A percentile compares a stretch with the other conserved stretches of the same genome.
These are phyloP conservation scores for Bromus sterilis DNA, from an alignment of 176 grass and related monocot genomes.

Conservation along the genomic window DNA sequence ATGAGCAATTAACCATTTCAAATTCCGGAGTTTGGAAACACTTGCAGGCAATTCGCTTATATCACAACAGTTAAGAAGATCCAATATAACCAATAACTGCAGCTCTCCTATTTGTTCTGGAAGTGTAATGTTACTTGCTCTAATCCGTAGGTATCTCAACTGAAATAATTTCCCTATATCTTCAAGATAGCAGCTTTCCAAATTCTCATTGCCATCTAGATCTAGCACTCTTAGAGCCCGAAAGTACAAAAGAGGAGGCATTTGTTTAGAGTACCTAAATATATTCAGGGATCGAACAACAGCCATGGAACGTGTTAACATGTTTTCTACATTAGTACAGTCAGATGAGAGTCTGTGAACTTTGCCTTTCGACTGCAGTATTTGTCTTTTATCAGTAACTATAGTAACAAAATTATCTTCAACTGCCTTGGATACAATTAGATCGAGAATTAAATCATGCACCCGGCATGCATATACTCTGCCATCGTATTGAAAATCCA, in stretches of 20 bases:
- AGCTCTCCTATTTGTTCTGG: constrained; percentile 35
- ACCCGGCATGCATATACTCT: constrained; percentile 15
- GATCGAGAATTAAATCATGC: constrained; percentile 46
- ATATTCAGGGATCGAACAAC: constrained; percentile 30
- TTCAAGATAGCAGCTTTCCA: constrained; percentile 28
- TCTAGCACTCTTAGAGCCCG: constrained; percentile 25
- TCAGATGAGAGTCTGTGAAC: constrained; percentile 30
- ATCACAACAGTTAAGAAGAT: constrained; percentile 7
- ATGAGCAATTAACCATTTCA: constrained; percentile 27
- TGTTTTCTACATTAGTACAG: not conserved
- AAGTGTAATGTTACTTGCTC: constrained; percentile 19
- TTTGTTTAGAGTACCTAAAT: constrained; percentile 17
- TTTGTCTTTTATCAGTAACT: not conserved
- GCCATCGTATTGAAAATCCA: constrained; percentile 13
- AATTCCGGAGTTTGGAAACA: not conserved
- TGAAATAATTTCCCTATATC: constrained; percentile 22
- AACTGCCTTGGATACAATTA: constrained; percentile 30
- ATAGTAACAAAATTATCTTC: constrained; percentile 32
- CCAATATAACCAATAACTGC: constrained; percentile 15
- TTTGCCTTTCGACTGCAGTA: not conserved
- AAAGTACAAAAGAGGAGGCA: constrained; percentile 22
- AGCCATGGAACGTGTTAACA: not conserved
- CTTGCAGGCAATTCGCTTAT: constrained; percentile 23
- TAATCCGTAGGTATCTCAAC: constrained; percentile 33
- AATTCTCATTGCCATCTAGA: constrained; percentile 29